phyloP scores from a whole-genome alignment of 495 filamentous ascomycete genomes.

The Annulohypoxylon bovei region DNA sequence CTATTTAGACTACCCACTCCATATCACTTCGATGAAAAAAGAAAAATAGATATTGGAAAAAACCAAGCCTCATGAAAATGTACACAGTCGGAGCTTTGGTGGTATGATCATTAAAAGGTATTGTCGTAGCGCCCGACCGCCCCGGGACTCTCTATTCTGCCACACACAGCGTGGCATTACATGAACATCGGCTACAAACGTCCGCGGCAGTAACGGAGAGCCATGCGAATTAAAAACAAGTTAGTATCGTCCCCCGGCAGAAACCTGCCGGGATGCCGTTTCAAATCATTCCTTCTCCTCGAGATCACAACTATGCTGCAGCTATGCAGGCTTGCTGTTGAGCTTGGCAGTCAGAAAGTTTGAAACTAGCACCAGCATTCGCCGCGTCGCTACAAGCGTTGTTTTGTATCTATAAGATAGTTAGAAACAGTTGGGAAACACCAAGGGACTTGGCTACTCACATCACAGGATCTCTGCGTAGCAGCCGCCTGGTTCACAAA shows the following conservation, averaged over 20 bases:
- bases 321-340: slow-evolving; percentile 45
- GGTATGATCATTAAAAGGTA: slow-evolving; percentile 40
- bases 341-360: slow-evolving; percentile 55
- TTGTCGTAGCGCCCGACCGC: slow-evolving; percentile 39
- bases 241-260: slow-evolving; percentile 14
- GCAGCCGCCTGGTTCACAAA: slow-evolving; percentile 57
- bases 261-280: slow-evolving; percentile 15
- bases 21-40: slow-evolving; percentile 27
- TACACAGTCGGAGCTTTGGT: slow-evolving; percentile 38
- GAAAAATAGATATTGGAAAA: slow-evolving; percentile 21
- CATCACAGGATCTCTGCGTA: slow-evolving; percentile 47
- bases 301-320: slow-evolving; percentile 22
- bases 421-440: not conserved
- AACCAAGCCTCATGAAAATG: slow-evolving; percentile 37
- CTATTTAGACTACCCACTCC: slow-evolving; percentile 38
- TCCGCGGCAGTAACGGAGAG: slow-evolving; percentile 21
- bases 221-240: slow-evolving; percentile 36
- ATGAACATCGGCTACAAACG: slow-evolving; percentile 18
- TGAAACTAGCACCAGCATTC: slow-evolving; percentile 50
- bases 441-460: not conserved
- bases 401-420: slow-evolving; percentile 56
- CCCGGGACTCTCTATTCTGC: slow-evolving; percentile 31
- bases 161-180: slow-evolving; percentile 42
- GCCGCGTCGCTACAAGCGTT: slow-evolving; percentile 61
- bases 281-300: slow-evolving; percentile 17